Percentiles rank a stretch among this genome's conserved stretches.
Evolutionary conservation across 306 rosid genomes (phyloP).

Genomic region (Dryas alaskensis): DNA sequence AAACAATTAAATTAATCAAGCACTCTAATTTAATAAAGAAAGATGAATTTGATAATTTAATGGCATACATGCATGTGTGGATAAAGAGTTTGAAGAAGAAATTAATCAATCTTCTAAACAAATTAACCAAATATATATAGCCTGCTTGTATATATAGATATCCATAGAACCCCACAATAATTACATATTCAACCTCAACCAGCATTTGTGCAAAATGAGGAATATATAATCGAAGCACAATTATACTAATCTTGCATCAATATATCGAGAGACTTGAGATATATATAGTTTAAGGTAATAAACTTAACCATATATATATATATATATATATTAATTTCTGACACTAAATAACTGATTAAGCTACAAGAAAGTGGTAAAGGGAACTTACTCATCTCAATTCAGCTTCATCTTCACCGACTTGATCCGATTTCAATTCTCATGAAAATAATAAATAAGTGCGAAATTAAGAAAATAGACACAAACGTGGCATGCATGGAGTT

Average conservation of each 20-base stretch:
- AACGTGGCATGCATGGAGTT: conserved; percentile 8
- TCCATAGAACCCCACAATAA: background rate
- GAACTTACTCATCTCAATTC: conserved; percentile 13
- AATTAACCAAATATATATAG: background rate
- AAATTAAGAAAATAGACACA: conserved; percentile 2
- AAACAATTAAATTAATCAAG: too few species aligned
- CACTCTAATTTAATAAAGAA: background rate
- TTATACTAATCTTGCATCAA: background rate
- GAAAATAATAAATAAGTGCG: conserved; percentile 1
- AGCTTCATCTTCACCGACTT: conserved; percentile 8
- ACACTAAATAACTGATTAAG: background rate
- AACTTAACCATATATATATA: background rate
- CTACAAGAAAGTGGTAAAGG: conserved; percentile 7
- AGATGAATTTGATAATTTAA: background rate
- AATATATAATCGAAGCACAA: background rate
- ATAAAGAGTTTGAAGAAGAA: background rate
- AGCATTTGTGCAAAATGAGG: background rate
- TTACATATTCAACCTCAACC: background rate
- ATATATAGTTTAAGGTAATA: background rate
- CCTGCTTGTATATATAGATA: background rate
- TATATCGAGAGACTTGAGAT: background rate
- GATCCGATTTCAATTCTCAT: background rate
- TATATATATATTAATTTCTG: background rate
- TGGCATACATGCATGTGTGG: background rate
- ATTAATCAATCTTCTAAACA: background rate